phyloP scores from a whole-genome alignment of 352 stramenopile species.

The Phytophthora aleatoria region DNA sequence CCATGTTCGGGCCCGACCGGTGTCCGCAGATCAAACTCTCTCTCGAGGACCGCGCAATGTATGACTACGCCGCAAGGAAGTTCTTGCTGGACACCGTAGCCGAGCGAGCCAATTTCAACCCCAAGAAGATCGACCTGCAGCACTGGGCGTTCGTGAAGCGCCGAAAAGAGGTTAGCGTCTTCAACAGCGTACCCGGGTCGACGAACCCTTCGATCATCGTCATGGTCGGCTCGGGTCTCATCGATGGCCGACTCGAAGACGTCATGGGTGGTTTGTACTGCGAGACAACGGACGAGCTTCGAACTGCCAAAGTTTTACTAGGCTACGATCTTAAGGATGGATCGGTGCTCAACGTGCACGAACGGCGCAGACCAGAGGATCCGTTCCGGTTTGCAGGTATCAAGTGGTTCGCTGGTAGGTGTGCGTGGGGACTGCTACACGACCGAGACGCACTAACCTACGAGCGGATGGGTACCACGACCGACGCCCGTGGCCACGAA shows the following conservation, averaged over 20 bases:
- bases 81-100: conserved; percentile 35
- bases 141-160: conserved; percentile 41
- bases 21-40: conserved; percentile 32
- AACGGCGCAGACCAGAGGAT: conserved; percentile 32
- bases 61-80: conserved; percentile 30
- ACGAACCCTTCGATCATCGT: conserved; percentile 33
- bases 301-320: conserved; percentile 39
- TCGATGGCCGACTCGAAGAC: conserved; percentile 36
- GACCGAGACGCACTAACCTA: conserved; percentile 50
- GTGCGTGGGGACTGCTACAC: conserved; percentile 34
- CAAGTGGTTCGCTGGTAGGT: conserved; percentile 47
- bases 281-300: conserved; percentile 47
- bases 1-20: conserved; percentile 28
- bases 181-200: conserved; percentile 35
- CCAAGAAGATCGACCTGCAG: conserved; percentile 33
- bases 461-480: conserved; percentile 43
- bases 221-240: conserved; percentile 37
- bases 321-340: conserved; percentile 42
- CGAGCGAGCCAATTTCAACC: conserved; percentile 34
- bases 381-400: conserved; percentile 56
- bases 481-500: conserved; percentile 37
- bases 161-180: conserved; percentile 38
- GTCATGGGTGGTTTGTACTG: conserved; percentile 55
- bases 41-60: conserved; percentile 21
- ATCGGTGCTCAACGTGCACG: conserved; percentile 36